phyloP scores from a whole-genome alignment of 768 basidiomycete genomes.

The Tulasnella sp. region DNA sequence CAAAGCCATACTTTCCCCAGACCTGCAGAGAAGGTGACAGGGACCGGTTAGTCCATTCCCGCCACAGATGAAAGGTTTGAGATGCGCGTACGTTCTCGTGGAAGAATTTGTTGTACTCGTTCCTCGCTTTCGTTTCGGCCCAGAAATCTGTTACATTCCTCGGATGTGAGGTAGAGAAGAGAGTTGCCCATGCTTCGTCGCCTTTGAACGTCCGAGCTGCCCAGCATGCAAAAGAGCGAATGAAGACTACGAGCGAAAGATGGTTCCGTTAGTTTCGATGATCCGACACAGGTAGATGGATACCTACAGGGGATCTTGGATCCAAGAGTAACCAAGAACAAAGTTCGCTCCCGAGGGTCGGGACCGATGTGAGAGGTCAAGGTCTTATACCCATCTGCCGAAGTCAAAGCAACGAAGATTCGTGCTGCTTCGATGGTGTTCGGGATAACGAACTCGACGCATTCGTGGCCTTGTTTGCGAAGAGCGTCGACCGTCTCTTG shows the following conservation, averaged over 20 bases:
- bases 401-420: constrained; percentile 59
- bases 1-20: constrained; percentile 65
- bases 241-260: background rate
- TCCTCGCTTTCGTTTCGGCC: constrained; percentile 28
- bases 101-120: constrained; percentile 28
- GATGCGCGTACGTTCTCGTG: constrained; percentile 22
- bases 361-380: constrained; percentile 60
- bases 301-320: constrained; percentile 33
- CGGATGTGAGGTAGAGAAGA: constrained; percentile 30
- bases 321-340: constrained; percentile 37
- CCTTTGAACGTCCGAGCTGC: constrained; percentile 27
- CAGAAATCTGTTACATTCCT: constrained; percentile 30
- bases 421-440: constrained; percentile 50
- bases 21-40: constrained; percentile 42
- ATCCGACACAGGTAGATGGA: background rate
- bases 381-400: constrained; percentile 70
- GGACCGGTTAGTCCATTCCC: too few species aligned
- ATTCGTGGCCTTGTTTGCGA: constrained; percentile 68
- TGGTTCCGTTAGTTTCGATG: constrained; percentile 13
- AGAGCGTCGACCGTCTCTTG: constrained; percentile 65
- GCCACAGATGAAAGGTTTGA: too few species aligned
- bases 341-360: constrained; percentile 50
- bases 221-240: constrained; percentile 10
- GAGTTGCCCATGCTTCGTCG: constrained; percentile 33
- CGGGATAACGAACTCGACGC: constrained; percentile 59